A percentile compares a stretch with the other conserved stretches of the same genome.
phyloP scores from a whole-genome alignment of 345 rosid genomes.

The Ricinus communis region DNA sequence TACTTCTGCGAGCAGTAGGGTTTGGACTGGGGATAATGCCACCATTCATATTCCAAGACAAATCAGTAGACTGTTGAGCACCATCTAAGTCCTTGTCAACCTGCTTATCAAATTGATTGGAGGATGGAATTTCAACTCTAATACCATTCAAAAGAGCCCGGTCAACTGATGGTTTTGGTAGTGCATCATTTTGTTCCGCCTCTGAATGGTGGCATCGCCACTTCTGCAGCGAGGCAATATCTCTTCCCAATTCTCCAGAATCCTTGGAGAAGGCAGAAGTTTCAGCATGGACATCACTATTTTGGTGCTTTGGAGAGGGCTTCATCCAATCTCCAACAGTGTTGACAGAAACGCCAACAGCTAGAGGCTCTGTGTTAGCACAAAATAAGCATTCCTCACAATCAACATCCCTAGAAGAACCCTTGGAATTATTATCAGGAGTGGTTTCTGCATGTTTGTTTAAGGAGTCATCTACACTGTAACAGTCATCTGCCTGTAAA shows the following conservation, averaged over 20 bases:
- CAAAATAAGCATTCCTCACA: slow-evolving; percentile 19
- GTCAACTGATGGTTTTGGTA: slow-evolving; percentile 30
- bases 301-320: slow-evolving; percentile 19
- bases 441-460: slow-evolving; percentile 29
- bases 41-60: slow-evolving; percentile 59
- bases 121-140: slow-evolving; percentile 59
- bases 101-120: slow-evolving; percentile 39
- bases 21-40: slow-evolving; percentile 64
- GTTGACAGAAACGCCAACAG: slow-evolving; percentile 17
- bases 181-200: slow-evolving; percentile 21
- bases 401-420: slow-evolving; percentile 20
- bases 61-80: slow-evolving; percentile 45
- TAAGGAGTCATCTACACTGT: slow-evolving; percentile 29
- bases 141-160: slow-evolving; percentile 38
- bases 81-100: slow-evolving; percentile 29
- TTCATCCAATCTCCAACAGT: slow-evolving; percentile 17
- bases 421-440: slow-evolving; percentile 23
- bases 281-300: slow-evolving; percentile 17
- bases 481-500: slow-evolving; percentile 35
- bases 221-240: slow-evolving; percentile 31
- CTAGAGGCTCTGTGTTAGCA: slow-evolving; percentile 21
- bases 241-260: slow-evolving; percentile 32
- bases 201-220: slow-evolving; percentile 31
- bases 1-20: slow-evolving; percentile 86
- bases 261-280: slow-evolving; percentile 32